Evolutionary conservation across 148 eudicot genomes (phyloP).

Genomic region (Rhododendron vialii): DNA sequence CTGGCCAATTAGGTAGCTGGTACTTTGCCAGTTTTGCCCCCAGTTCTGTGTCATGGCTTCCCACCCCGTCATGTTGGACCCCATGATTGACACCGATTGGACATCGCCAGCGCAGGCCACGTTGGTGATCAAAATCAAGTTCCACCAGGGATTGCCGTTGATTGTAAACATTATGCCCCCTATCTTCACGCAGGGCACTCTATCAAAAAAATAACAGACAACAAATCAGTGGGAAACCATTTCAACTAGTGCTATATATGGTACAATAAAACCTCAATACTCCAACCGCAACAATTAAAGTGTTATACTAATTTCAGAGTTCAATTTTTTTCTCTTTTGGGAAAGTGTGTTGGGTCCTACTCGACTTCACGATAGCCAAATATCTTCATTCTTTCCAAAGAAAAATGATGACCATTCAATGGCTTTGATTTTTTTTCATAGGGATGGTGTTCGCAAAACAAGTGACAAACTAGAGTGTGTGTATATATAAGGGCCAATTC

Average conservation of each 20-base stretch:
- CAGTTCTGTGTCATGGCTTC: conserved; percentile 27
- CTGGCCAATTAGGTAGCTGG: conserved; percentile 25
- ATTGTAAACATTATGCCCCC: conserved; percentile 37
- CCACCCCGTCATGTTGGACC: conserved; percentile 27
- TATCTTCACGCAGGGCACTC: conserved; percentile 29
- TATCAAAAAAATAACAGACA: background rate
- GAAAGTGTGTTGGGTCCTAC: no score
- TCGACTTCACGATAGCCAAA: no score
- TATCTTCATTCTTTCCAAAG: no score
- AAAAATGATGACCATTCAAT: no score
- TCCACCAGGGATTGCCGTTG: conserved; percentile 31
- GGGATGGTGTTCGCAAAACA: no score
- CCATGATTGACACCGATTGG: conserved; percentile 25
- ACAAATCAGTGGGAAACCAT: background rate
- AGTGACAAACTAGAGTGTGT: no score
- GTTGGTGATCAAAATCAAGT: conserved; percentile 28
- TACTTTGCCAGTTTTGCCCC: conserved; percentile 39
- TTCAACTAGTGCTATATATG: background rate
- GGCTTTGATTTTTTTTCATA: no score
- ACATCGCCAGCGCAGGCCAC: conserved; percentile 35
- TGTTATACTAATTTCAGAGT: no score
- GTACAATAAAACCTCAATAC: background rate
- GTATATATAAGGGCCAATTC: no score
- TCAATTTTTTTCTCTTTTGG: no score
- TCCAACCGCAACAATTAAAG: no score